Percentiles rank a stretch among this genome's conserved stretches.
Conservation (phyloP, 2,329 filamentous ascomycete species). For the Arthroderma sp. region DNA sequence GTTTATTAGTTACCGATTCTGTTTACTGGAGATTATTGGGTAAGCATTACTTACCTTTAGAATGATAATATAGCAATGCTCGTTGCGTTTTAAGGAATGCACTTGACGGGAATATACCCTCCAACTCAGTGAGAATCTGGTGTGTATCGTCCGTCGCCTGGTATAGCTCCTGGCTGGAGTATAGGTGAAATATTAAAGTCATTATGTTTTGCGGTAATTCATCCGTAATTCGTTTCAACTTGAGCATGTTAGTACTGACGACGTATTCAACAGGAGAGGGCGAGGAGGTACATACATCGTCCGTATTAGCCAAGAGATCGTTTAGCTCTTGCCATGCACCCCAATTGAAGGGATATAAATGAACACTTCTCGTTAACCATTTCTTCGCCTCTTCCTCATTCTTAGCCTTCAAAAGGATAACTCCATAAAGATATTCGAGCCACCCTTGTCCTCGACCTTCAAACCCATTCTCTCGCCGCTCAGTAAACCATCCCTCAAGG, state of each 20-base stretch:
- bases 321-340: slow-evolving; percentile 91
- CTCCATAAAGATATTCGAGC: slow-evolving; percentile 72
- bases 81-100: slow-evolving; percentile 84
- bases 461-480: slow-evolving; percentile 48
- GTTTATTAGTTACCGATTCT: slow-evolving; percentile 8
- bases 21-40: not conserved
- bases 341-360: slow-evolving; percentile 91
- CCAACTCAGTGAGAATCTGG: slow-evolving; percentile 60
- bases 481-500: slow-evolving; percentile 67
- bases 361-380: slow-evolving; percentile 78
- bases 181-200: slow-evolving; percentile 84
- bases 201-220: slow-evolving; percentile 81
- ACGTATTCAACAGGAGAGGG: slow-evolving; percentile 2
- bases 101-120: slow-evolving; percentile 73
- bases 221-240: slow-evolving; percentile 59
- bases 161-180: slow-evolving; percentile 83
- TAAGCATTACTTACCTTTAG: slow-evolving; percentile 40
- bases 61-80: slow-evolving; percentile 78
- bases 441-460: slow-evolving; percentile 66
- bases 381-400: slow-evolving; percentile 74
- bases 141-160: slow-evolving; percentile 67
- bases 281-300: slow-evolving; percentile 51
- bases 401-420: slow-evolving; percentile 79
- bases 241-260: slow-evolving; percentile 2
- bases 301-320: slow-evolving; percentile 60